A percentile compares a stretch with the other conserved stretches of the same genome.
phyloP scores from a whole-genome alignment of 352 stramenopile genomes.

The Globisporangium apiculatum region DNA sequence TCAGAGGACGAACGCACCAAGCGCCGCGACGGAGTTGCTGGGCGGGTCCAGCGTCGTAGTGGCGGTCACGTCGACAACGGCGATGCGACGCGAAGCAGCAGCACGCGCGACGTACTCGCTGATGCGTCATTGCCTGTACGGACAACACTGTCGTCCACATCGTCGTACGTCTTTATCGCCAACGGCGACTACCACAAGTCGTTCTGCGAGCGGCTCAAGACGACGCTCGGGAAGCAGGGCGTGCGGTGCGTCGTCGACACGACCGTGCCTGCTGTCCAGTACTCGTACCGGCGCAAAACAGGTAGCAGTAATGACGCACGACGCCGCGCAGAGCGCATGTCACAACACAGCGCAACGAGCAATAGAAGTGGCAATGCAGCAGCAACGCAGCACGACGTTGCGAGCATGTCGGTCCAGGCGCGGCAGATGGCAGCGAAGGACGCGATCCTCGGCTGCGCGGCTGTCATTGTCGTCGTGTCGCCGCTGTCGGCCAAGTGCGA shows the following conservation, averaged over 20 bases:
- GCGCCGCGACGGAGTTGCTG: constrained; percentile 3
- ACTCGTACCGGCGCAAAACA: constrained; percentile 17
- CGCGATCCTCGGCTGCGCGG: constrained; percentile 55
- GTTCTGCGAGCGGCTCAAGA: constrained; percentile 57
- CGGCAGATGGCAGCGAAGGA: constrained; percentile 72
- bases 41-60: not conserved
- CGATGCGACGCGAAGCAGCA: not conserved
- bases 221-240: constrained; percentile 48
- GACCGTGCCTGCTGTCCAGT: constrained; percentile 37
- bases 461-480: constrained; percentile 65
- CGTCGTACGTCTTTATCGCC: constrained; percentile 60
- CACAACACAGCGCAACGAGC: not conserved
- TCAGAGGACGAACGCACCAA: constrained; percentile 9
- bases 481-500: constrained; percentile 61
- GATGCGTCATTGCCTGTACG: not conserved
- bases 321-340: constrained; percentile 1
- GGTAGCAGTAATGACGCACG: constrained; percentile 1
- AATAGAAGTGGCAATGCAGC: too few species aligned
- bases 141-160: constrained; percentile 10
- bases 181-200: constrained; percentile 66
- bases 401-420: constrained; percentile 32
- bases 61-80: not conserved
- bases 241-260: constrained; percentile 54
- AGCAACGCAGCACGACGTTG: constrained; percentile 4
- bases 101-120: not conserved